phyloP scores from a whole-genome alignment of 192 early-diverging fungal genomes.

The Coemansia sp. region DNA sequence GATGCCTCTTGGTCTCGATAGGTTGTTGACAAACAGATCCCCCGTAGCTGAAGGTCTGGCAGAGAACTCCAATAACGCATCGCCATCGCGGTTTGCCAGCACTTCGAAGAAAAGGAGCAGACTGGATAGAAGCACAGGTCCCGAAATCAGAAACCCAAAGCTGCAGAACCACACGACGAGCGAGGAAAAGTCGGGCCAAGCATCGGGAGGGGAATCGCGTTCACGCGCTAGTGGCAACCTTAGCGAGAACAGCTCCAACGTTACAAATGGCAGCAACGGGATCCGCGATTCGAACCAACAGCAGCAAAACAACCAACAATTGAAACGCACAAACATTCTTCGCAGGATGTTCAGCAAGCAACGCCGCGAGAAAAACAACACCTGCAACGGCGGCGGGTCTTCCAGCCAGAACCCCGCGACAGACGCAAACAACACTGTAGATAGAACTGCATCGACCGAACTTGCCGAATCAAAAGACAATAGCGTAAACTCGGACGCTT shows the following conservation, averaged over 20 bases:
- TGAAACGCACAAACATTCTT: constrained; percentile 32
- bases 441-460: background rate
- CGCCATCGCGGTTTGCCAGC: no score
- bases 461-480: background rate
- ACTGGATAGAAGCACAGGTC: no score
- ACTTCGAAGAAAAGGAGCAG: no score
- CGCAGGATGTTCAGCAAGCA: constrained; percentile 54
- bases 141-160: no score
- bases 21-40: background rate
- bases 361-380: constrained; percentile 15
- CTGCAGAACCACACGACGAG: no score
- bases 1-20: background rate
- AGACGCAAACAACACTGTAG: background rate
- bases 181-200: no score
- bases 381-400: background rate
- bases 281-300: background rate
- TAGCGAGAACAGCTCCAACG: background rate
- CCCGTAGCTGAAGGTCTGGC: background rate
- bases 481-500: background rate
- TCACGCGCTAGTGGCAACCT: no score
- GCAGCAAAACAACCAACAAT: background rate
- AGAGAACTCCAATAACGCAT: no score
- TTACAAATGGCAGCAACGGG: background rate
- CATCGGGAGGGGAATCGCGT: no score
- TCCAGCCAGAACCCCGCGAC: background rate